These are phyloP conservation scores for Acanthamoeba sp. DNA, from an alignment of 208 protist species.

Conservation along the genomic window DNA sequence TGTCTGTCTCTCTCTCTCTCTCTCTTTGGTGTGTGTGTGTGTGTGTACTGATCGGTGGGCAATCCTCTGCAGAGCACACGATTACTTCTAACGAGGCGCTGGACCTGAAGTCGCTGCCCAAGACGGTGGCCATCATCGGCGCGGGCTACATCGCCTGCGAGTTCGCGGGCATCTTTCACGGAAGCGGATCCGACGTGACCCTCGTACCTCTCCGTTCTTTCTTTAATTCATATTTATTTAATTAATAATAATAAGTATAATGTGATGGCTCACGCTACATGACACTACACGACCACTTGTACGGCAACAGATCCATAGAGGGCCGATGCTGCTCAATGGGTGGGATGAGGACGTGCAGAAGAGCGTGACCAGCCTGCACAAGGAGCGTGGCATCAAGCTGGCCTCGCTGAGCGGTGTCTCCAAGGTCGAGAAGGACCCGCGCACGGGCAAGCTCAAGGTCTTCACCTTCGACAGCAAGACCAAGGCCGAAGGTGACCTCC, in stretches of 20 bases:
- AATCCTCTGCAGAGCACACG: conserved; percentile 38
- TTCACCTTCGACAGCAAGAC: conserved; percentile 14
- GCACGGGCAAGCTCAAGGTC: neutral
- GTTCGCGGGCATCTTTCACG: conserved; percentile 70
- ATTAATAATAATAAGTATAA: too few species aligned
- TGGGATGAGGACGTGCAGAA: neutral
- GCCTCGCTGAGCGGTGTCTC: neutral
- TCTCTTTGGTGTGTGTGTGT: neutral
- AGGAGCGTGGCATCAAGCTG: neutral
- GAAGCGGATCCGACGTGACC: neutral
- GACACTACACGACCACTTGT: too few species aligned
- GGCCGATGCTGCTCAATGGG: neutral
- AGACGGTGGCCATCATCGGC: conserved; percentile 78
- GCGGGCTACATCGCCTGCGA: conserved; percentile 89
- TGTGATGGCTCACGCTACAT: neutral
- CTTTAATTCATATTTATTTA: too few species aligned
- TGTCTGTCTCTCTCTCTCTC: neutral
- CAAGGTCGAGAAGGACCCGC: neutral
- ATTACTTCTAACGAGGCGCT: conserved; percentile 89
- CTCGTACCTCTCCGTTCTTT: neutral
- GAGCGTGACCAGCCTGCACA: neutral
- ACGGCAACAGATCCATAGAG: neutral
- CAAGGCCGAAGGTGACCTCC: conserved; percentile 28
- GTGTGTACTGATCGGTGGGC: too few species aligned
- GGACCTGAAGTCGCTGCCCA: conserved; percentile 83